A percentile compares a stretch with the other conserved stretches of the same genome.
These are phyloP conservation scores for Spergularia azorica DNA, from an alignment of 179 eudicot species.

Conservation along the genomic window DNA sequence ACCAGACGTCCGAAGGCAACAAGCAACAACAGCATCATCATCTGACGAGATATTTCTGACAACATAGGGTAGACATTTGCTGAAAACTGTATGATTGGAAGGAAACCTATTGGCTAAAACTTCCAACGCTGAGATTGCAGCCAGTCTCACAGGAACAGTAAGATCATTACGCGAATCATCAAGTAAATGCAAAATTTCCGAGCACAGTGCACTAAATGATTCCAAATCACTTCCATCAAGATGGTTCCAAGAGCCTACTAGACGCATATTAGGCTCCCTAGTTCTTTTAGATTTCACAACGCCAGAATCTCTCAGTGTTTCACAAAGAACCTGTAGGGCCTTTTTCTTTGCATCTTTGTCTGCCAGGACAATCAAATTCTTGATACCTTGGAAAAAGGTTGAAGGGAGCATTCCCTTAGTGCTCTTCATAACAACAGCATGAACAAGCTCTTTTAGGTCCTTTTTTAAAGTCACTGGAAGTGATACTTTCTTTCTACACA, in stretches of 20 bases:
- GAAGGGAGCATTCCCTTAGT: constrained; percentile 59
- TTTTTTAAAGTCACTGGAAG: constrained; percentile 48
- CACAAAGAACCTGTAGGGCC: constrained; percentile 77
- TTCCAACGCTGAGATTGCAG: constrained; percentile 75
- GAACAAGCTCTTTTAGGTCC: constrained; percentile 67
- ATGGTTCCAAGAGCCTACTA: constrained; percentile 55
- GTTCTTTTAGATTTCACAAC: constrained; percentile 39
- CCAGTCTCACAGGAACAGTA: constrained; percentile 51
- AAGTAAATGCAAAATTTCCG: constrained; percentile 61
- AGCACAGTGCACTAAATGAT: constrained; percentile 53
- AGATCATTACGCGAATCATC: constrained; percentile 45
- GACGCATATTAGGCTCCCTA: constrained; percentile 34
- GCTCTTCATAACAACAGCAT: constrained; percentile 46
- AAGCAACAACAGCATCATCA: constrained; percentile 52
- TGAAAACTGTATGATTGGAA: constrained; percentile 54
- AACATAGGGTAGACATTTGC: constrained; percentile 62
- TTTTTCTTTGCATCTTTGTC: constrained; percentile 62
- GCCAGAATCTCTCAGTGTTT: constrained; percentile 55
- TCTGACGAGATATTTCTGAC: constrained; percentile 55
- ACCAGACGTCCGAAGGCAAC: constrained; percentile 70
- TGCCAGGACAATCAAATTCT: constrained; percentile 49
- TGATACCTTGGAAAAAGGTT: constrained; percentile 58
- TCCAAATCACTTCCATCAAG: constrained; percentile 57
- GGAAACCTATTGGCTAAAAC: constrained; percentile 63
- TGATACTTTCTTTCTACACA: constrained; percentile 42